Evolutionary conservation across 1,139 yeast genomes (phyloP), one percentile per base, ranked within the genome.

Genomic region (Protomyces gravidus): DNA sequence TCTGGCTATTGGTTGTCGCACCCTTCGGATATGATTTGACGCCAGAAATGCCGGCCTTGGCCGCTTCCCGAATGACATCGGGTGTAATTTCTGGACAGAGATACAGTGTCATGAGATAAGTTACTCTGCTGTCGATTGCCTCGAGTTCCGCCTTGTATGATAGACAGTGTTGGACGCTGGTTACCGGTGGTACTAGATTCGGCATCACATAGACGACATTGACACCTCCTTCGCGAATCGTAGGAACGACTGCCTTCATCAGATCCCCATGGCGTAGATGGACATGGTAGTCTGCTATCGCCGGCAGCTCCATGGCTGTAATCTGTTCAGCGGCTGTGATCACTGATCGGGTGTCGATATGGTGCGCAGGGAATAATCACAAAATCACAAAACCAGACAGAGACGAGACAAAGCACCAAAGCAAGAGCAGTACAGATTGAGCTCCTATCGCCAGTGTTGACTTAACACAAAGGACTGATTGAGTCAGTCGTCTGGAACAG

Each of bases 11-110:
- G 53, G 99, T 92, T 13, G 99, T 92, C 33, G 94, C 99, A 51
- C 99, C 99, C 1, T 97, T 97, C 30, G 98, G 98, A 70, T 94
- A 92, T 71, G 96, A 89, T 71, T 92, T 94, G 65, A 64, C 95
- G 45, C 86, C 83, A 42, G 89, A 82, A 57, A 85, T 85, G 2
- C 85, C 85, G 13, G 74, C 70, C 62, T 78, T 72, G n/a, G 92
- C 94, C 30, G 97, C 97, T 66, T 82, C 80, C 60, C 80, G 82
- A 61, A 92, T 83, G 49, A 89, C 76, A 65, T 87, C 95, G 0
- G 97, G 97, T 0, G 96, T 87, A 65, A 92, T 76, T 1, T 83
- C 86, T 59, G 80, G 82, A 55, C 85, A 80, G 53, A 92, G 78
- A 68, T 94, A 92, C 65, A 92, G 82, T 6, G 95, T 83, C 97